Conservation (phyloP, 2,329 filamentous ascomycete species). For the Talaromyces atroroseus region DNA sequence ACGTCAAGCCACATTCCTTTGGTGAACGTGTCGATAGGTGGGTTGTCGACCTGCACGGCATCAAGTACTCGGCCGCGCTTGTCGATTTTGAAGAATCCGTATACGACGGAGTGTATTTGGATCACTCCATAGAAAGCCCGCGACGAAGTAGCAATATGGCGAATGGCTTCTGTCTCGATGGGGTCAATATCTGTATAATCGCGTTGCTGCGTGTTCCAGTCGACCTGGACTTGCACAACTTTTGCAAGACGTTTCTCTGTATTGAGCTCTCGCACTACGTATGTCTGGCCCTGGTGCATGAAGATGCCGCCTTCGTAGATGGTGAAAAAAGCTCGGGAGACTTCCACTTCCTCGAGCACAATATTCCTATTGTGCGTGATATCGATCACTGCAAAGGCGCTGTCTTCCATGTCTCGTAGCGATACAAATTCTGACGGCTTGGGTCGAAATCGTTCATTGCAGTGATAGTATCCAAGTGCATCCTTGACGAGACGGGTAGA, state of each 20-base stretch:
- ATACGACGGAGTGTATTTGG: conserved; percentile 80
- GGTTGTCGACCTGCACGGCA: conserved; percentile 87
- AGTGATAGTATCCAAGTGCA: conserved; percentile 78
- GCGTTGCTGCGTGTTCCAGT: conserved; percentile 90
- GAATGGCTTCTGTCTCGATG: conserved; percentile 82
- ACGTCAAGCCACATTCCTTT: conserved; percentile 97
- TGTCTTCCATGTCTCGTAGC: conserved; percentile 83
- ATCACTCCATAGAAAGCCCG: conserved; percentile 82
- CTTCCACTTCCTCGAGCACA: conserved; percentile 92
- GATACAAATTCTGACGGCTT: conserved; percentile 75
- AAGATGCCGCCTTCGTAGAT: conserved; percentile 97
- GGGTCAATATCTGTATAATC: conserved; percentile 94
- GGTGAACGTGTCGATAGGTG: conserved; percentile 74
- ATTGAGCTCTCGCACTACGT: conserved; percentile 83
- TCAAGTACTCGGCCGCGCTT: conserved; percentile 79
- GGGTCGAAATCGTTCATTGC: conserved; percentile 80
- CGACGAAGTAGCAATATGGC: conserved; percentile 57
- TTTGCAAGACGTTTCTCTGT: conserved; percentile 76
- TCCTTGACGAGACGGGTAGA: conserved; percentile 69
- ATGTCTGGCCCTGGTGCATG: conserved; percentile 89
- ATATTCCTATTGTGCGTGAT: conserved; percentile 71
- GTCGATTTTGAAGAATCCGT: conserved; percentile 97
- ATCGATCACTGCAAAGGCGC: conserved; percentile 92
- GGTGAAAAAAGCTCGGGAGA: conserved; percentile 88
- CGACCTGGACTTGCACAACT: conserved; percentile 82